These are phyloP conservation scores for Umbellularia californica DNA, from an alignment of 164 flowering plant species.

Conservation along the genomic window DNA sequence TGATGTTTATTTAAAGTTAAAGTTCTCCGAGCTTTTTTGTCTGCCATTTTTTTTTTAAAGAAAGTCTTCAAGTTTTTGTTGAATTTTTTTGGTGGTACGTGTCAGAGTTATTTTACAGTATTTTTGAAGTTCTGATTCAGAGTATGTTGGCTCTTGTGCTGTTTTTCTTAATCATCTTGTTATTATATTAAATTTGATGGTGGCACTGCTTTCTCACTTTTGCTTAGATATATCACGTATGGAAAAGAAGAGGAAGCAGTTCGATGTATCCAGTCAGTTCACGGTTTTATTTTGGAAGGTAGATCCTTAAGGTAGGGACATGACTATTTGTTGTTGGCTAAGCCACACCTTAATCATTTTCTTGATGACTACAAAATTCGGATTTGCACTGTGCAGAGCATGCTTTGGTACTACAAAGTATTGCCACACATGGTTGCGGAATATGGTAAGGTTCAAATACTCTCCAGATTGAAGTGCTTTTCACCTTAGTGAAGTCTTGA, in stretches of 20 bases:
- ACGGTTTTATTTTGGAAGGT: conserved; percentile 85
- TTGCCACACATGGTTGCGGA: conserved; percentile 97
- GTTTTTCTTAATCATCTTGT: background rate
- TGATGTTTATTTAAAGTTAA: too few relatives aligned
- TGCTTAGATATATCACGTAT: conserved; percentile 84
- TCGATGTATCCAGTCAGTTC: conserved; percentile 91
- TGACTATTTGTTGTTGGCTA: background rate
- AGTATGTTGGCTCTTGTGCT: too few relatives aligned
- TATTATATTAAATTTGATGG: background rate
- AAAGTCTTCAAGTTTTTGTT: too few relatives aligned
- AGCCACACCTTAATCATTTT: conserved; percentile 1
- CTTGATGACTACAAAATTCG: background rate
- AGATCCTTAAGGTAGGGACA: conserved; percentile 62
- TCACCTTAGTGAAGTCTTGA: background rate
- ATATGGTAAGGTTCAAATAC: conserved; percentile 48
- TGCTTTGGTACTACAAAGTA: conserved; percentile 99
- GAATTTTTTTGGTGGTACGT: too few relatives aligned
- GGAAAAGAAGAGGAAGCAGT: conserved; percentile 93
- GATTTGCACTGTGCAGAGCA: conserved; percentile 51
- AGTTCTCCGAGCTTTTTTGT: too few relatives aligned
- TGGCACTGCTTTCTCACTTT: conserved; percentile 1
- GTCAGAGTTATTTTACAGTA: background rate
- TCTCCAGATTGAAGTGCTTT: background rate
- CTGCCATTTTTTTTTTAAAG: too few relatives aligned
- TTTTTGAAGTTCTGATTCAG: background rate